Percentiles rank a stretch among this genome's conserved stretches.
phyloP scores from a whole-genome alignment of 1,139 yeast genomes.

The Blastobotrys persicus region DNA sequence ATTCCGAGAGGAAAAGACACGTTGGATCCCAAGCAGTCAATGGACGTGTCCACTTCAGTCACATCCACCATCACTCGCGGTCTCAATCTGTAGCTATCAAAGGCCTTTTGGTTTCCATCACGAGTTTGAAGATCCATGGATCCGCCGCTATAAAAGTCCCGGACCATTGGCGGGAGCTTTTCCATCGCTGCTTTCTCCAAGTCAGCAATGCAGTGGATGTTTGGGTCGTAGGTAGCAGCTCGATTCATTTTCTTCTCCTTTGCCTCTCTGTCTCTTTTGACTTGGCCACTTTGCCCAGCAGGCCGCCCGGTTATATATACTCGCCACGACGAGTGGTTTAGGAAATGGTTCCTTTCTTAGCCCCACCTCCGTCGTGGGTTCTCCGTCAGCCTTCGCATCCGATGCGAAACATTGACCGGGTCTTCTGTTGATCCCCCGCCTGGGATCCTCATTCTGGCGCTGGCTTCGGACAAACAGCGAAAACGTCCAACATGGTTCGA shows the following conservation, averaged over 20 bases:
- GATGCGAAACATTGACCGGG: not conserved
- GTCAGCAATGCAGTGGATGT: slow-evolving; percentile 21
- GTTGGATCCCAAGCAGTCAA: slow-evolving; percentile 40
- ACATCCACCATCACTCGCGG: slow-evolving; percentile 46
- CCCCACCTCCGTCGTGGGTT: not conserved
- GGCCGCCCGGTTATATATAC: not conserved
- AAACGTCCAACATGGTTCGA: too few species aligned
- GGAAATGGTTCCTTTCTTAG: not conserved
- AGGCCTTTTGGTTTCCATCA: slow-evolving; percentile 30
- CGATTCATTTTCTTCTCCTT: slow-evolving; percentile 14
- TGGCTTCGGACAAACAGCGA: too few species aligned
- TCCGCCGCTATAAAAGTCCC: slow-evolving; percentile 37
- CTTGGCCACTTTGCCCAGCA: not conserved
- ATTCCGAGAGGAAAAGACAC: slow-evolving; percentile 54
- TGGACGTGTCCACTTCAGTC: slow-evolving; percentile 37
- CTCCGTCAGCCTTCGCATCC: not conserved
- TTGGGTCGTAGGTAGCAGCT: slow-evolving; percentile 17
- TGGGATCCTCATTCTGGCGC: too few species aligned
- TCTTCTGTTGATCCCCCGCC: not conserved
- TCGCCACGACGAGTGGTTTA: not conserved
- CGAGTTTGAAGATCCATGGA: slow-evolving; percentile 34
- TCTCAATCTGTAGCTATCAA: slow-evolving; percentile 35
- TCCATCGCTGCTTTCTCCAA: slow-evolving; percentile 22
- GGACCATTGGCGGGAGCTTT: slow-evolving; percentile 26
- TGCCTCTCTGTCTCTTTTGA: not conserved